Base-by-base conservation (phyloP, 805 yeast genomes). In the Wickerhamiella kurtzmanii region DNA sequence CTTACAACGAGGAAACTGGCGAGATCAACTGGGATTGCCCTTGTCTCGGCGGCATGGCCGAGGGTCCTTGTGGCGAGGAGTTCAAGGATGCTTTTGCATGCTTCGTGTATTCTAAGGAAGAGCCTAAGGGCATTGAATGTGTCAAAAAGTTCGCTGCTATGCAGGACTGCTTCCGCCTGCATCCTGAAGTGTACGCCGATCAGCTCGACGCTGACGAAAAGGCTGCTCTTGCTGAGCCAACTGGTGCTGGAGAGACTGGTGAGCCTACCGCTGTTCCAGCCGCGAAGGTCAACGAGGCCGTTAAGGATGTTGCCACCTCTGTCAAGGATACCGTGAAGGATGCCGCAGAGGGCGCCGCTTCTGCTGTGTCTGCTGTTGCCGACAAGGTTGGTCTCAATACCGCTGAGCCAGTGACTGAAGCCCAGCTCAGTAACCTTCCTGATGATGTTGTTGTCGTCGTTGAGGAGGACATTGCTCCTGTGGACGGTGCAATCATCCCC, bases 1-100 rank as follows among this genome's bases (percentile, higher is more conserved):
- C 97, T 3, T 89, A 77, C 67, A 77, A 89, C 68, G 96, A 96
- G 25, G 95, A 84, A 59, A 92, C 98, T 2, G 98, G 98, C 25
- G 97, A 89, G 64, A 92, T 92, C 67, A 89, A 92, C 76, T 92
- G 98, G 98, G 97, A 92, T 62, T 92, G 98, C 65, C 97, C 98
- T n/a, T 89, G 97, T 66, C 71, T 92, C 44, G 98, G 97, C 32
- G 98, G 98, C 38, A 86, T 92, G 96, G 97, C 98, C 28, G 74
- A 88, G 54, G 98, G 98, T 0, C 97, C 98, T 47, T 92, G 98
- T 69, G 98, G 98, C 48, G 88, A 80, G 58, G 95, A 87, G 67
- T 86, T 86, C 72, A 86, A 84, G 68, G 86, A 76, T 45, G 97
- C 98, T 0, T 92, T 92, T 64, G 74, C 94, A 8, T 92, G 98